These are phyloP conservation scores for Juncus inflexus DNA, from an alignment of 176 grass and related monocot genomes.

Conservation along the genomic window DNA sequence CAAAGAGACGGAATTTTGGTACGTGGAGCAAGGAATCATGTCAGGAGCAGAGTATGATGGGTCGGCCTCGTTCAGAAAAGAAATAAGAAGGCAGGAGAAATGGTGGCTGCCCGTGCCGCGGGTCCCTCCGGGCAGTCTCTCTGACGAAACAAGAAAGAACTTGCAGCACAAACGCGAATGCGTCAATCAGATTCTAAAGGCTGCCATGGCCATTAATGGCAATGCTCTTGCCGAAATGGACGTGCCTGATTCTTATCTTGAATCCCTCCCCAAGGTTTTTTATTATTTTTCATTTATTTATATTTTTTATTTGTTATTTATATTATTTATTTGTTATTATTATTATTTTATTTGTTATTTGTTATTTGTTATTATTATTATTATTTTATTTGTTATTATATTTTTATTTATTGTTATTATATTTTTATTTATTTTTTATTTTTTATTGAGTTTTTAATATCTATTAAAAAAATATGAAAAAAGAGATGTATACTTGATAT, in stretches of 20 bases:
- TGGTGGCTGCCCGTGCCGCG: conserved; percentile 94
- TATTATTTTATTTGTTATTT: no score
- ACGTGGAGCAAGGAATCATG: conserved; percentile 82
- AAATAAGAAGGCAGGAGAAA: conserved; percentile 60
- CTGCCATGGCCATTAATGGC: conserved; percentile 87
- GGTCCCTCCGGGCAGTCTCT: conserved; percentile 51
- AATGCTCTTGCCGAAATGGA: conserved; percentile 85
- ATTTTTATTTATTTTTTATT: no score
- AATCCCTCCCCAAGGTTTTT: conserved; percentile 73
- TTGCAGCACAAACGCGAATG: conserved; percentile 75
- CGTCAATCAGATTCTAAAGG: conserved; percentile 85
- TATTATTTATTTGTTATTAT: no score
- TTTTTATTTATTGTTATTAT: no score
- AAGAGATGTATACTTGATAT: no score
- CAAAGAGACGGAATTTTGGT: conserved; percentile 84
- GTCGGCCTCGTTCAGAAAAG: conserved; percentile 37
- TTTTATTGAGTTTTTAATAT: no score
- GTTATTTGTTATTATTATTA: no score
- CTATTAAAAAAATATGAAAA: no score
- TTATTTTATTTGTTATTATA: no score
- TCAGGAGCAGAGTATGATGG: conserved; percentile 67
- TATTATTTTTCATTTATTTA: not conserved
- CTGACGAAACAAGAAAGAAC: conserved; percentile 44
- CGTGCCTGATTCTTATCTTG: conserved; percentile 70
- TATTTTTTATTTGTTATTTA: no score